Evolutionary conservation across 306 rosid genomes (phyloP), one percentile per base, ranked within the genome.

Genomic region (Malus orientalis): DNA sequence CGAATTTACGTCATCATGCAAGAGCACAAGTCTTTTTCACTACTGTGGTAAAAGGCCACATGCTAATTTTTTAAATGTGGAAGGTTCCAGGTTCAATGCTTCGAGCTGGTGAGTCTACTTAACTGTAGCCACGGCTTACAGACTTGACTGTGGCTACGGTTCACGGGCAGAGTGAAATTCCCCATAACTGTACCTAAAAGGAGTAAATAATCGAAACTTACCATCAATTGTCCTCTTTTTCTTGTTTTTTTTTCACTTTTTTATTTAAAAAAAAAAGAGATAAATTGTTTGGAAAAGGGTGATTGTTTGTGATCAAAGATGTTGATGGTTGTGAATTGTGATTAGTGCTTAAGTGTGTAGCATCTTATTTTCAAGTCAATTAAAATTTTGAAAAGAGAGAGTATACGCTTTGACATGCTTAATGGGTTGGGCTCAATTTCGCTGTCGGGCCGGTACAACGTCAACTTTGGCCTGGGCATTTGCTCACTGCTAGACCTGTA

Each of bases 61-160:
- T 38, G 9, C 42, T 38, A 38, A 38, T 38, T 38, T 38, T 38
- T 38, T 38, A 2, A 38, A 38, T 38, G 42, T 38, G 42, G 10
- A 0, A 38, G 10, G 2, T 38, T 0, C 2, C 10, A 0, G 2
- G 0, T 38, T 38, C 1, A 0, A 38, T 6, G 42, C 9, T 38
- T 0, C 8, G 7, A 33, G 2, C 8, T 33, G 8, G 8, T 33
- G 2, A 33, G 2, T 38, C 42, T 38, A 9, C 0, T 7, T 38
- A 0, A 7, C 10, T 38, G 0, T 38, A 0, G 7, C 0, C 2
- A 38, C 2, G 0, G 2, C 42, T 25, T 25, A 25, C 25, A 25
- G 25, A 9, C 2, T 7, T 38, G 2, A 7, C 42, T 38, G 2
- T 38, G 10, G 7, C 0, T 0, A 38, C 2, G 0, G 2, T 9